A percentile compares a stretch with the other conserved stretches of the same genome.
Conservation (phyloP, 2,329 filamentous ascomycete species). For the Coccinonectria pachysandricola region DNA sequence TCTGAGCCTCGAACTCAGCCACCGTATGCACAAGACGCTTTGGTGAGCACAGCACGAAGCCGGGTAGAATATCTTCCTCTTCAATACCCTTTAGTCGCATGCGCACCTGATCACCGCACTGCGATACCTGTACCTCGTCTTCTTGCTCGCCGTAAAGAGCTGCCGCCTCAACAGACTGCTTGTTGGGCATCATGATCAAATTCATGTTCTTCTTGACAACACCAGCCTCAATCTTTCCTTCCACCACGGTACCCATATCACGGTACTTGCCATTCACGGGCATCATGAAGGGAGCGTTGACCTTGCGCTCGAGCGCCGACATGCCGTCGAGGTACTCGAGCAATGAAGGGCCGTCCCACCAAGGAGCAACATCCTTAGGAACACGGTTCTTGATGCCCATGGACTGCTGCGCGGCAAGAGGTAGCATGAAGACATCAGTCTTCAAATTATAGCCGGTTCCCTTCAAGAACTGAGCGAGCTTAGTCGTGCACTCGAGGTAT, state of each 20-base stretch:
- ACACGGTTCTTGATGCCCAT: slow-evolving; percentile 83
- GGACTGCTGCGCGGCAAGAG: slow-evolving; percentile 80
- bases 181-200: slow-evolving; percentile 93
- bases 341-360: slow-evolving; percentile 82
- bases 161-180: slow-evolving; percentile 66
- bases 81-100: slow-evolving; percentile 88
- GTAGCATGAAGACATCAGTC: slow-evolving; percentile 90
- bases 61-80: slow-evolving; percentile 92
- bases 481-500: slow-evolving; percentile 86
- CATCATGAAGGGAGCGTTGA: slow-evolving; percentile 99
- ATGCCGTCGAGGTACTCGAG: slow-evolving; percentile 94
- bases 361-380: slow-evolving; percentile 63
- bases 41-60: slow-evolving; percentile 91
- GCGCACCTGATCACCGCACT: slow-evolving; percentile 91
- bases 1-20: slow-evolving; percentile 84
- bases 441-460: slow-evolving; percentile 90
- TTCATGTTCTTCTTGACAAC: slow-evolving; percentile 82
- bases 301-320: slow-evolving; percentile 85
- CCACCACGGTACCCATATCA: slow-evolving; percentile 94
- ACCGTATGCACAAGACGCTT: slow-evolving; percentile 92
- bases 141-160: slow-evolving; percentile 93
- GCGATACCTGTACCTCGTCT: slow-evolving; percentile 72
- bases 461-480: slow-evolving; percentile 81
- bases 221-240: slow-evolving; percentile 93
- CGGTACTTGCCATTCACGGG: slow-evolving; percentile 91